Evolutionary conservation across 1,284 basidiomycete species (phyloP).

Genomic region (Earliella scabrosa): DNA sequence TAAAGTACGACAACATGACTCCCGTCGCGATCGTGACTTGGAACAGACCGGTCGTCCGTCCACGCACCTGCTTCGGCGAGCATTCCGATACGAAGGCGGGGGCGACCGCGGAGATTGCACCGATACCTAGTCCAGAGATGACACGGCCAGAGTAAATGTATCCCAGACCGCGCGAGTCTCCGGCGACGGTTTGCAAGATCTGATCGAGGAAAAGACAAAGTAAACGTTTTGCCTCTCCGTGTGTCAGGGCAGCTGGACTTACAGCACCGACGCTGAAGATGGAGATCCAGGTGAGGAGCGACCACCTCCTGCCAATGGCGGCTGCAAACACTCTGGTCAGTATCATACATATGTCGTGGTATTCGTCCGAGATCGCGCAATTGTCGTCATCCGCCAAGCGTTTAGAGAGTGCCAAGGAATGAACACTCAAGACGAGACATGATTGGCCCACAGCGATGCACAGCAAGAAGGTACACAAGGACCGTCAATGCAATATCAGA

Average conservation of each 20-base stretch:
- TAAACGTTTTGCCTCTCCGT: no score
- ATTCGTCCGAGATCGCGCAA: no score
- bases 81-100: slow-evolving; percentile 84
- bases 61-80: slow-evolving; percentile 75
- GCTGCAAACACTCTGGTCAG: slow-evolving; percentile 37
- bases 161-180: slow-evolving; percentile 54
- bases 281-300: slow-evolving; percentile 59
- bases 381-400: not conserved
- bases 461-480: no score
- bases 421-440: no score
- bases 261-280: slow-evolving; percentile 74
- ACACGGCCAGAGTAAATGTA: slow-evolving; percentile 81
- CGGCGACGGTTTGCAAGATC: slow-evolving; percentile 57
- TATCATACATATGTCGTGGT: not conserved
- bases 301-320: slow-evolving; percentile 56
- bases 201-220: no score
- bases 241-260: slow-evolving; percentile 29
- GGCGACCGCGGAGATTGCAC: slow-evolving; percentile 67
- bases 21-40: slow-evolving; percentile 82
- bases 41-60: slow-evolving; percentile 76
- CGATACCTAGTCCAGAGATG: slow-evolving; percentile 70
- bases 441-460: no score
- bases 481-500: not conserved
- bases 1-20: slow-evolving; percentile 80
- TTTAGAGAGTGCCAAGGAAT: not conserved